Base-by-base conservation (phyloP, 2,329 filamentous ascomycete species). In the Colletotrichum endophyticum region DNA sequence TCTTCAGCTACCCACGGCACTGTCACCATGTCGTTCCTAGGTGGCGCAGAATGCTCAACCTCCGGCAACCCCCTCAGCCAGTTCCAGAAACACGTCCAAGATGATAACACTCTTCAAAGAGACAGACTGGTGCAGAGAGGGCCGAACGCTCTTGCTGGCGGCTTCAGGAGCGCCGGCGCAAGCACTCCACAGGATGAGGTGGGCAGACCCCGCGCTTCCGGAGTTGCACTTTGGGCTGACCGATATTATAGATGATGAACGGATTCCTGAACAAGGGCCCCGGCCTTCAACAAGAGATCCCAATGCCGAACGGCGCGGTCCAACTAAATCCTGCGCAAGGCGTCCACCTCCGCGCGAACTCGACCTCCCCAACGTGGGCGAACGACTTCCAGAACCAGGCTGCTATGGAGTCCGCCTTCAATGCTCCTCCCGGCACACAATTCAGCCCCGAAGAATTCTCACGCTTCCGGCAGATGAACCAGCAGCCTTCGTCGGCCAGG, bases 41-140 rank as follows among this genome's bases (percentile, higher is more conserved):
- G 95, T 86, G 96, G 96, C 81, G 95, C 96, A 81, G 97, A 99
- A 88, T 99, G 97, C 90, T 99, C 96, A 73, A 98, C 97, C 78
- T 96, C 95, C 79, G 95, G 94, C 83, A 99, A 99, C 86, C 97
- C 98, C 74, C 93, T 99, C 82, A 96, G 95, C 84, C 97, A 99
- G 89, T 98, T 99, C 85, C 95, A 96, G 79, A 99, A 99, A 87
- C 96, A 98, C 86, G 95, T 97, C 73, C 95, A 98, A 83, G 95
- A 98, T 90, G 97, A 99, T 88, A 98, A 96, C 87, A 97, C 95
- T 74, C 89, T 99, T 74, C 97, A 99, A 87, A 91, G 96, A 82
- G 97, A 99, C 85, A 92, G 97, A 76, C 89, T 99, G 77, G 93
- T 95, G 76, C 95, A 95, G 78, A 89, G 94, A 79, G 93, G 92